These are phyloP conservation scores for Noccaea bulbosa DNA, from an alignment of 345 rosid species.

Conservation along the genomic window DNA sequence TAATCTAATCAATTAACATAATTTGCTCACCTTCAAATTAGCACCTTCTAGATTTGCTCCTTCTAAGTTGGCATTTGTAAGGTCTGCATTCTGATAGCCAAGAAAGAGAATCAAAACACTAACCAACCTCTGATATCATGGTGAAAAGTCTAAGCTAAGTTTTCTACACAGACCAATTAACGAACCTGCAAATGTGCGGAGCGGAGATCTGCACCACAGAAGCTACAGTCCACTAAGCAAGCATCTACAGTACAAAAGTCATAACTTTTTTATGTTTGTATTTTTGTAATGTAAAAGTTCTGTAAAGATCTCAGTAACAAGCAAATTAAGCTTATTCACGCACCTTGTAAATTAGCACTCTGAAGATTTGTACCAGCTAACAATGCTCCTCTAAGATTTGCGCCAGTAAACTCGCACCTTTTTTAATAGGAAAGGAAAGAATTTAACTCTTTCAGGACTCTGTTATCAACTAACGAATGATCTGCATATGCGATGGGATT, in stretches of 20 bases:
- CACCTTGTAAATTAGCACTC: slow-evolving; percentile 95
- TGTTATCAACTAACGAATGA: not conserved
- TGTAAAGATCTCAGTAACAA: no score
- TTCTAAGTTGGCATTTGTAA: slow-evolving; percentile 91
- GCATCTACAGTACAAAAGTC: slow-evolving; percentile 64
- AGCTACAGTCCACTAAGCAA: slow-evolving; percentile 79
- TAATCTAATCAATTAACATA: not conserved
- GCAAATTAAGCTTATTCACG: slow-evolving; percentile 25
- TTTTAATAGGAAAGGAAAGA: slow-evolving; percentile 49
- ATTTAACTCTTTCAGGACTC: not conserved
- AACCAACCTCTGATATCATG: slow-evolving; percentile 3
- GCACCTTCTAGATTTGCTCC: slow-evolving; percentile 97
- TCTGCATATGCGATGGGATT: not conserved
- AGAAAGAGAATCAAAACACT: slow-evolving; percentile 27
- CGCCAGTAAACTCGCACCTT: slow-evolving; percentile 94
- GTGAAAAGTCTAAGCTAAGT: slow-evolving; percentile 17
- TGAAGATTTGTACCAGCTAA: slow-evolving; percentile 90
- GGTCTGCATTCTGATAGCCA: slow-evolving; percentile 74
- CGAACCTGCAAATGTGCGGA: slow-evolving; percentile 93
- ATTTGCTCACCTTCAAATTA: slow-evolving; percentile 74
- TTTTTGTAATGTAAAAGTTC: not conserved
- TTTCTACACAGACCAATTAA: slow-evolving; percentile 3
- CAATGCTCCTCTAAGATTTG: slow-evolving; percentile 86
- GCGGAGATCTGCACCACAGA: slow-evolving; percentile 87
- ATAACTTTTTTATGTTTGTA: not conserved